These are phyloP conservation scores for Pterulicium gracile DNA, from an alignment of 1,284 basidiomycete species.

Conservation along the genomic window DNA sequence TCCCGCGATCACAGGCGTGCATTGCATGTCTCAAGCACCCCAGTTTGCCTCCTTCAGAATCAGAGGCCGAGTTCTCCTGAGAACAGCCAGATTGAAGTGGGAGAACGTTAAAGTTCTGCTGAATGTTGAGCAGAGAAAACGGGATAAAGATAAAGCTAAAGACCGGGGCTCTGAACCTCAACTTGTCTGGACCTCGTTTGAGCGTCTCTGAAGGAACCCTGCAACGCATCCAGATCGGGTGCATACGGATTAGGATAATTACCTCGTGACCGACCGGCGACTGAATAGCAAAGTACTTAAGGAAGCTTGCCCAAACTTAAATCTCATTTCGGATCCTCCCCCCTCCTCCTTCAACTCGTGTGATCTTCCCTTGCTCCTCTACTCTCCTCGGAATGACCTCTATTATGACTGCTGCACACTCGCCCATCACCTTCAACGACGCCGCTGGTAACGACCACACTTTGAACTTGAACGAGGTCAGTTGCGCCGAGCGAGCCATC, in stretches of 20 bases:
- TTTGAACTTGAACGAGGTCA: conserved; percentile 32
- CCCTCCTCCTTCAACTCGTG: conserved; percentile 6
- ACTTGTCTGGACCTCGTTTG: too few species aligned
- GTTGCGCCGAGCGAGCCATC: too few species aligned
- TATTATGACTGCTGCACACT: conserved; percentile 3
- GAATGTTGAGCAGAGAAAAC: too few species aligned
- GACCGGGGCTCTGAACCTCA: neutral
- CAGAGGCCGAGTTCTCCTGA: too few species aligned
- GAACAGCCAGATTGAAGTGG: too few species aligned
- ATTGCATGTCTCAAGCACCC: too few species aligned
- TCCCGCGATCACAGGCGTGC: too few species aligned
- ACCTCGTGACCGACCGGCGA: neutral
- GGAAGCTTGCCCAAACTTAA: conserved; percentile 9
- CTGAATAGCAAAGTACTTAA: conserved; percentile 6
- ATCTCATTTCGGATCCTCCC: conserved; percentile 4
- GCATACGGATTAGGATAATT: neutral
- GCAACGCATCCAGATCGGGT: neutral
- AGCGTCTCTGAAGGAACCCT: neutral
- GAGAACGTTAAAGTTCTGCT: too few species aligned
- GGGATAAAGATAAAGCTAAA: neutral
- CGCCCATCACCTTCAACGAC: conserved; percentile 21
- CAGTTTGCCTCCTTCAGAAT: too few species aligned
- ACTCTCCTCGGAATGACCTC: conserved; percentile 17
- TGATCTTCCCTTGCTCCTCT: conserved; percentile 26
- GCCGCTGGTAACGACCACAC: conserved; percentile 15